Percentiles rank a stretch among this genome's conserved stretches.
phyloP scores from a whole-genome alignment of 2,329 filamentous ascomycete genomes.

The Fusarium sp. region DNA sequence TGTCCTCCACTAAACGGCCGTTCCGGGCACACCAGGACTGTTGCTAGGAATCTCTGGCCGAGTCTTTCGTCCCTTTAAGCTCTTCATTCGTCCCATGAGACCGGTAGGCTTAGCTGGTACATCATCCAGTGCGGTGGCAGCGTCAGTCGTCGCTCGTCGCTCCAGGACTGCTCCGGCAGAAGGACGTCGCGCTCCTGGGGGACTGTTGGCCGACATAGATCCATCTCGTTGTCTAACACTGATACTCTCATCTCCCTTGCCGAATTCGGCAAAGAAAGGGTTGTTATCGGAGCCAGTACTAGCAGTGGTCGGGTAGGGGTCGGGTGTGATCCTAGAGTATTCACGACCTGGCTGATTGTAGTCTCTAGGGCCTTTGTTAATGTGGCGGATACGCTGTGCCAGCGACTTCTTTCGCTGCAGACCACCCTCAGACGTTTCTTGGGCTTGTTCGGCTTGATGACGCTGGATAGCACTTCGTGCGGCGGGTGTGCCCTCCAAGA shows the following conservation, averaged over 20 bases:
- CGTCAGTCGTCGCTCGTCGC: conserved; percentile 72
- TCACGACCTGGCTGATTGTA: conserved; percentile 66
- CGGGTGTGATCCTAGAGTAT: conserved; percentile 57
- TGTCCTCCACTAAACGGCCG: conserved; percentile 53
- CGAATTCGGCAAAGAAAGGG: conserved; percentile 87
- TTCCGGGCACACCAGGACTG: conserved; percentile 53
- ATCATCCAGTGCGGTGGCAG: conserved; percentile 52
- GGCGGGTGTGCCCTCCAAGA: conserved; percentile 92
- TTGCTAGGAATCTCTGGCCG: conserved; percentile 52
- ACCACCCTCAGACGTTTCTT: conserved; percentile 67
- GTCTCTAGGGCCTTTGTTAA: conserved; percentile 76
- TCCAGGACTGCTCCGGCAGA: conserved; percentile 63
- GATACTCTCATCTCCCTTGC: conserved; percentile 64
- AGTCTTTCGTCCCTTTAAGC: conserved; percentile 73
- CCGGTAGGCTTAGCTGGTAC: conserved; percentile 65
- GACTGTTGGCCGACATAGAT: conserved; percentile 65
- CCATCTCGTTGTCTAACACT: conserved; percentile 56
- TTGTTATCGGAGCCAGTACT: conserved; percentile 62
- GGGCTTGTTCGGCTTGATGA: conserved; percentile 74
- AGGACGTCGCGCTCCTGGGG: conserved; percentile 56
- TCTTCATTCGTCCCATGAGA: conserved; percentile 83
- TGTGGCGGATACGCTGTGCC: conserved; percentile 88
- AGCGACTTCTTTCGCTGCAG: conserved; percentile 93
- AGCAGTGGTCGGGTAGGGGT: conserved; percentile 49
- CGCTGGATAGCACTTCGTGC: conserved; percentile 82